Percentiles rank a stretch among this genome's conserved stretches.
phyloP scores from a whole-genome alignment of 257 asterid species.

The Jaltomata sinuosa region DNA sequence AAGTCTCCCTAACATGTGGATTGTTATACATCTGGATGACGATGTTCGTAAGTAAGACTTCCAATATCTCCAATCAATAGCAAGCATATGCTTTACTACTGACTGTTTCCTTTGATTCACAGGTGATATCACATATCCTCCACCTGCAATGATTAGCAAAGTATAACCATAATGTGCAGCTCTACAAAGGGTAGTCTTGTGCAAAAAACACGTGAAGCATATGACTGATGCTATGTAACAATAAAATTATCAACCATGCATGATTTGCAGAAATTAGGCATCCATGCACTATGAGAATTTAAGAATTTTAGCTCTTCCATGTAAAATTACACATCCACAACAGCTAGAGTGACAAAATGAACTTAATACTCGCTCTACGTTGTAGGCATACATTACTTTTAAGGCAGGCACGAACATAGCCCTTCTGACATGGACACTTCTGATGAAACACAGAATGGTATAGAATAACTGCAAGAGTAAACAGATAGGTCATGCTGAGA shows the following conservation, averaged over 20 bases:
- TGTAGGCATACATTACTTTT: slow-evolving; percentile 89
- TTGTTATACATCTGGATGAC: slow-evolving; percentile 72
- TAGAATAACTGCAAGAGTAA: slow-evolving; percentile 9
- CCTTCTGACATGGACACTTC: slow-evolving; percentile 70
- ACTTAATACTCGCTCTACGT: background rate
- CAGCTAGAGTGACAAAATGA: background rate
- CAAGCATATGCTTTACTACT: slow-evolving; percentile 91
- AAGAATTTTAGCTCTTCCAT: background rate
- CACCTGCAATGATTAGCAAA: slow-evolving; percentile 42
- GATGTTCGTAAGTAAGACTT: slow-evolving; percentile 54
- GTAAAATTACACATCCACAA: background rate
- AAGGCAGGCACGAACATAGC: slow-evolving; percentile 97
- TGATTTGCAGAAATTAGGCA: background rate
- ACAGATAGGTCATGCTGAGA: background rate
- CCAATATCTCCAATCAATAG: slow-evolving; percentile 96
- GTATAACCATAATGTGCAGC: background rate
- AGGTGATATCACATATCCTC: slow-evolving; percentile 93
- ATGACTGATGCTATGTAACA: background rate
- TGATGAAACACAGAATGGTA: slow-evolving; percentile 67
- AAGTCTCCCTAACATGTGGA: slow-evolving; percentile 62
- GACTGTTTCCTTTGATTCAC: slow-evolving; percentile 64
- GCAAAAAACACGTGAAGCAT: background rate
- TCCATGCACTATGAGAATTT: background rate
- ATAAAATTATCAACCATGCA: background rate
- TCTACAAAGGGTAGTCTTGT: background rate